phyloP scores from a whole-genome alignment of 805 yeast species.

The Isabelozyma heimii region DNA sequence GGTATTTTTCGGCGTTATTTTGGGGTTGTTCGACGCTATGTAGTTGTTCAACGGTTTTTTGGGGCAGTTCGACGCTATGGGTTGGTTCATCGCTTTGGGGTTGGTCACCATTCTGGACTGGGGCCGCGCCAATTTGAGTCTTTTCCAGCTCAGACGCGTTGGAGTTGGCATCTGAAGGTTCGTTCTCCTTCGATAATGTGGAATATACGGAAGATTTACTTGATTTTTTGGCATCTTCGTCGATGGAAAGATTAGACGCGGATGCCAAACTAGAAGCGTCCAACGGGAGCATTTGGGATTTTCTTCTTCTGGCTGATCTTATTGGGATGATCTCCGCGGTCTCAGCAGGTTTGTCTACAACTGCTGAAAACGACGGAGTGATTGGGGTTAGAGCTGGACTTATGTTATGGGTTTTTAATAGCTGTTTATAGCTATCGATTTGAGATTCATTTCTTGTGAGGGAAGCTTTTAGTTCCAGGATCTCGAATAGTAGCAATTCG shows the following conservation, averaged over 20 bases:
- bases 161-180: no score
- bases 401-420: slow-evolving; percentile 5
- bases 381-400: not conserved
- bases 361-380: not conserved
- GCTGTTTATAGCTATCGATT: slow-evolving; percentile 8
- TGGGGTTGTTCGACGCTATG: no score
- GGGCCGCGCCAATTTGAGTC: no score
- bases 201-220: not conserved
- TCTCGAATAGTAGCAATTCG: slow-evolving; percentile 34
- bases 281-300: slow-evolving; percentile 4
- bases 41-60: no score
- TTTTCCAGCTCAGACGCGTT: no score
- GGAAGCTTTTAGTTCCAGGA: slow-evolving; percentile 27
- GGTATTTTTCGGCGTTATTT: no score
- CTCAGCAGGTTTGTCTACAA: not conserved
- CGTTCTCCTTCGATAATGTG: no score
- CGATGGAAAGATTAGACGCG: not conserved
- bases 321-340: slow-evolving; percentile 10
- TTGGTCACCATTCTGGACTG: no score
- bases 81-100: no score
- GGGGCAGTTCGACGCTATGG: no score
- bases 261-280: not conserved
- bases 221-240: not conserved
- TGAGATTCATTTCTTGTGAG: slow-evolving; percentile 7
- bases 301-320: slow-evolving; percentile 19